Conservation (phyloP, 2,329 filamentous ascomycete genomes). For the Lasiodiplodia gonubiensis region DNA sequence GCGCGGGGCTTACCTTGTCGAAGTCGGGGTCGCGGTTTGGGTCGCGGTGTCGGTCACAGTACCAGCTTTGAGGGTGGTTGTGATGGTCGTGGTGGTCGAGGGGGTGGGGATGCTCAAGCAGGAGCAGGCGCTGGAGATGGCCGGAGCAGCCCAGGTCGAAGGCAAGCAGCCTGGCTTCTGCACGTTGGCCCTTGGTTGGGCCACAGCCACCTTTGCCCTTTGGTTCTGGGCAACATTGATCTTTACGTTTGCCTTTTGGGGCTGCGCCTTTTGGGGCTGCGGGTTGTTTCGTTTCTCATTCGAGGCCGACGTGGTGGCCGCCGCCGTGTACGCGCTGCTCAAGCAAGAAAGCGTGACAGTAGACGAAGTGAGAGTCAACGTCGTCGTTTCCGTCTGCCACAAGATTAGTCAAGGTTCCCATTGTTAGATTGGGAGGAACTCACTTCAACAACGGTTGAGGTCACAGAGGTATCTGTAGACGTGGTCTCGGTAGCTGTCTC, state of each 20-base stretch:
- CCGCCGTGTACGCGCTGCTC: constrained; percentile 4
- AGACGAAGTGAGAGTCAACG: constrained; percentile 7
- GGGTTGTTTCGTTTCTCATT: neutral
- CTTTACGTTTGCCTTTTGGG: too few relatives aligned
- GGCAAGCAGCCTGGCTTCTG: constrained; percentile 8
- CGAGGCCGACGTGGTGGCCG: neutral
- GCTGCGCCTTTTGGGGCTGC: too few relatives aligned
- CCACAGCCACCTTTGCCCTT: too few relatives aligned
- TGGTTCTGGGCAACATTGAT: too few relatives aligned
- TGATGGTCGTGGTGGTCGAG: neutral
- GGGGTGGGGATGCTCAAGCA: neutral
- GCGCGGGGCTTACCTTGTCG: constrained; percentile 4
- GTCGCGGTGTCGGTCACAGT: constrained; percentile 9
- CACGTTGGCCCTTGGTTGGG: neutral
- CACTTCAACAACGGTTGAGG: neutral
- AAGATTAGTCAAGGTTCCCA: neutral
- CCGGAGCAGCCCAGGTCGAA: neutral
- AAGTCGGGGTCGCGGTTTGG: neutral
- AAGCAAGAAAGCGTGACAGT: constrained; percentile 7
- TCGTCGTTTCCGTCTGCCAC: neutral
- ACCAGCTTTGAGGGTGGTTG: neutral
- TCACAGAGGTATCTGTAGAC: neutral
- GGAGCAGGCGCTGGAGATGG: constrained; percentile 8
- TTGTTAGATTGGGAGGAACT: neutral
- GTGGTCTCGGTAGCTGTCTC: neutral